phyloP scores from a whole-genome alignment of 257 asterid genomes.

The Fraxinus excelsior region DNA sequence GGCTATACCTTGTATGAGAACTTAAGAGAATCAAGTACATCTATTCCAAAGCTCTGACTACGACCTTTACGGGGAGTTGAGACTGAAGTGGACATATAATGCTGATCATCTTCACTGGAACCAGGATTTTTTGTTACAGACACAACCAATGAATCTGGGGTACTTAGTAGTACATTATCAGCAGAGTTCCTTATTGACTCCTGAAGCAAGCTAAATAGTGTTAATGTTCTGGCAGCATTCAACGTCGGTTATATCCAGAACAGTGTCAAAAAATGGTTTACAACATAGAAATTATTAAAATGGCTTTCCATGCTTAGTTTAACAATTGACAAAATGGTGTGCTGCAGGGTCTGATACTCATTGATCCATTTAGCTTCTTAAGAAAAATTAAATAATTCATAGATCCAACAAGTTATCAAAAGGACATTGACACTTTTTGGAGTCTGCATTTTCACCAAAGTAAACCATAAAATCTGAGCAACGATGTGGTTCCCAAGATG shows the following conservation, averaged over 20 bases:
- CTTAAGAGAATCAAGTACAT: conserved; percentile 71
- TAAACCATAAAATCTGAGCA: background rate
- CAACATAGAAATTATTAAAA: background rate
- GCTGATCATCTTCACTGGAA: conserved; percentile 54
- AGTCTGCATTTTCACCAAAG: background rate
- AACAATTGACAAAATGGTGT: background rate
- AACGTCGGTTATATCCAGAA: background rate
- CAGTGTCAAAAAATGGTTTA: background rate
- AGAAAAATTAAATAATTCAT: background rate
- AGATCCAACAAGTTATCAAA: background rate
- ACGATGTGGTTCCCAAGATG: background rate
- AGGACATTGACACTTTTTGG: background rate
- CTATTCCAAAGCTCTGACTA: conserved; percentile 70
- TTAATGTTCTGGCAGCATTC: conserved; percentile 28
- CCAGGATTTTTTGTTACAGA: conserved; percentile 56
- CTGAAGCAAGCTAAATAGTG: conserved; percentile 45
- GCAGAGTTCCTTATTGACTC: conserved; percentile 93
- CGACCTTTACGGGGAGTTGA: conserved; percentile 72
- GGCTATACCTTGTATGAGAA: conserved; percentile 79
- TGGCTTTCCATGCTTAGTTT: background rate
- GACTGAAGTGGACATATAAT: conserved; percentile 44
- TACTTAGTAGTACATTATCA: conserved; percentile 70
- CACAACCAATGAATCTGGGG: conserved; percentile 81
- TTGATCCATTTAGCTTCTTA: background rate
- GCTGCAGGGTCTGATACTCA: background rate